Base-by-base conservation (phyloP, 768 basidiomycete genomes). In the Nidula microcarpa region DNA sequence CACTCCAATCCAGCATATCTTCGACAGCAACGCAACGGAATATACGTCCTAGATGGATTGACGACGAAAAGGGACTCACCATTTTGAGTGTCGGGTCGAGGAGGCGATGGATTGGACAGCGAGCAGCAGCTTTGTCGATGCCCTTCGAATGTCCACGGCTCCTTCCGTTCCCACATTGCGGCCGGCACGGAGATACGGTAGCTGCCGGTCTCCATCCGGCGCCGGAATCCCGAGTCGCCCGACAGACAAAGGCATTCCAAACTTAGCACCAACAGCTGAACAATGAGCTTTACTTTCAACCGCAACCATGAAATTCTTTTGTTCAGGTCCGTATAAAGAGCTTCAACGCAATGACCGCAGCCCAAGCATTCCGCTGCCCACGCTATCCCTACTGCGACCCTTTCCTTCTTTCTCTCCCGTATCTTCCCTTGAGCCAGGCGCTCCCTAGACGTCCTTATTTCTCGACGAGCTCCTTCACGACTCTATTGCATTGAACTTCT, bases 81-180 rank as follows among this genome's bases (percentile, higher is more conserved):
- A 69, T 65, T 50, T 54, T 65, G 52, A 56, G 57, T 56, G 54
- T 51, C 59, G 54, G 47, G 69, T 72, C 68, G 69, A 68, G 60
- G 55, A 35, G 68, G 59, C 68, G 71, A 66, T 72, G 68, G 63
- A 59, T 65, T 62, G 66, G 67, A 67, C 68, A 59, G 59, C 68
- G 66, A 57, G 65, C 59, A 62, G 58, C 56, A 62, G 63, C 49
- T 63, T 62, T 57, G 63, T 58, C 52, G 52, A 56, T 63, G 61
- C 57, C 53, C 60, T 51, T 52, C 50, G 57, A 43, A 17, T 43
- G 35, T n/a, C 50, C 58, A 68, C 67, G 69, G 69, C 57, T 60
- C 57, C 55, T 52, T 55, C 60, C 57, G 61, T 65, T 67, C 68
- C 61, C 68, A 68, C 68, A 50, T 34, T 30, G 50, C 33, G 54